Percentiles rank a stretch among this genome's conserved stretches.
Evolutionary conservation across 306 rosid species (phyloP).

Genomic region (Quercus gilva): DNA sequence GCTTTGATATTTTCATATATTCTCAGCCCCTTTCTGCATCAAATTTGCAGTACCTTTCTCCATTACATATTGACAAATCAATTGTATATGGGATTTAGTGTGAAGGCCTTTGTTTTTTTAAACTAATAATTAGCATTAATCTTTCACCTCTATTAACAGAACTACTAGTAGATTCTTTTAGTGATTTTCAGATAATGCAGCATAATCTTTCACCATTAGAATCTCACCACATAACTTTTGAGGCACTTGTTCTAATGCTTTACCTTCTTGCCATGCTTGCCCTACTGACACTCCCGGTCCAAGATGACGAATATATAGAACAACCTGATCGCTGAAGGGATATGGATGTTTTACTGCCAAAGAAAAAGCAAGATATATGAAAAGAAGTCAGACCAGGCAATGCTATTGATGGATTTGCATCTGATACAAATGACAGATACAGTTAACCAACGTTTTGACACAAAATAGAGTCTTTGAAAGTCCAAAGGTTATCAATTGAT

Average conservation of each 20-base stretch:
- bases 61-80: not conserved
- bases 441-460: not conserved
- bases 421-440: not conserved
- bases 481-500: not conserved
- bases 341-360: slow-evolving; percentile 68
- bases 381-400: not conserved
- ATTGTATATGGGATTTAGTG: not conserved
- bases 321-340: slow-evolving; percentile 76
- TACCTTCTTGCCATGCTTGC: slow-evolving; percentile 98
- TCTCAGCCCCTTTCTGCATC: not conserved
- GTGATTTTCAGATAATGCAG: slow-evolving; percentile 17
- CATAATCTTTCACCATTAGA: slow-evolving; percentile 68
- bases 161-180: slow-evolving; percentile 4
- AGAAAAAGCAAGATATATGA: not conserved
- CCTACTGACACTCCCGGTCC: slow-evolving; percentile 78
- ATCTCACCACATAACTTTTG: slow-evolving; percentile 68
- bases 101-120: not conserved
- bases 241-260: slow-evolving; percentile 66
- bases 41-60: not conserved
- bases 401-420: not conserved
- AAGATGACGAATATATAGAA: slow-evolving; percentile 60
- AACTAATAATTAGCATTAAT: not conserved
- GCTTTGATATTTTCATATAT: not conserved
- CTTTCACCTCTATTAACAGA: slow-evolving; percentile 5
- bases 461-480: not conserved